Percentiles rank a stretch among this genome's conserved stretches.
These are phyloP conservation scores for Quercus ilex DNA, from an alignment of 306 rosid genomes.

Conservation along the genomic window DNA sequence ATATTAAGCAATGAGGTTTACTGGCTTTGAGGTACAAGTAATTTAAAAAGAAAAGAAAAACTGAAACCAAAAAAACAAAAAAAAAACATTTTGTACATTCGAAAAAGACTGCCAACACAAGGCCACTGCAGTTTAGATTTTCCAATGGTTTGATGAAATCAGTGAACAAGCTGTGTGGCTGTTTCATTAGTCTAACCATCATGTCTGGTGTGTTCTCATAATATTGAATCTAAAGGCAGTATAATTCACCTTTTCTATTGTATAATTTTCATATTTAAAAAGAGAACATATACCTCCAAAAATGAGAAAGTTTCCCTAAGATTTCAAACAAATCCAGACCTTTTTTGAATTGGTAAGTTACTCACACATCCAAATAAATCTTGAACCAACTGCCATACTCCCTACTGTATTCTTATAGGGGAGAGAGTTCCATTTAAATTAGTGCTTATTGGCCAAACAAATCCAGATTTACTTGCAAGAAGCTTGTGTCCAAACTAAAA, in stretches of 20 bases:
- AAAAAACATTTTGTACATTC: neutral
- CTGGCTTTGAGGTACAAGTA: neutral
- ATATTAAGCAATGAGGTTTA: neutral
- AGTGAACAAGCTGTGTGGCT: neutral
- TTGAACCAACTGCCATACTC: no score
- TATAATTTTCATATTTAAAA: neutral
- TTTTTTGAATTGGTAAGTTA: no score
- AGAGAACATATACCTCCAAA: neutral
- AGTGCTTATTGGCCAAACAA: no score
- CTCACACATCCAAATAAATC: no score
- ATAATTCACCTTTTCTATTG: neutral
- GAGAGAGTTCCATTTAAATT: no score
- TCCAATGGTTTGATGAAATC: neutral
- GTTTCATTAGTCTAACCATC: neutral
- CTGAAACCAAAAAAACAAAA: neutral
- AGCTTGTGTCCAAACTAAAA: neutral
- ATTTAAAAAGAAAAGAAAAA: neutral
- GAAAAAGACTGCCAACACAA: neutral
- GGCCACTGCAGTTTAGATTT: neutral
- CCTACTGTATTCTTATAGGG: no score
- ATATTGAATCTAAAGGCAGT: neutral
- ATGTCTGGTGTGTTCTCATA: neutral
- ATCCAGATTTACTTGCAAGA: neutral
- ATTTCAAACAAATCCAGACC: neutral
- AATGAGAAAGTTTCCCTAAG: neutral